Percentiles rank a stretch among this genome's conserved stretches.
Evolutionary conservation across 371 early-diverging fungal genomes (phyloP).

Genomic region (Rhizomucor pusillus): DNA sequence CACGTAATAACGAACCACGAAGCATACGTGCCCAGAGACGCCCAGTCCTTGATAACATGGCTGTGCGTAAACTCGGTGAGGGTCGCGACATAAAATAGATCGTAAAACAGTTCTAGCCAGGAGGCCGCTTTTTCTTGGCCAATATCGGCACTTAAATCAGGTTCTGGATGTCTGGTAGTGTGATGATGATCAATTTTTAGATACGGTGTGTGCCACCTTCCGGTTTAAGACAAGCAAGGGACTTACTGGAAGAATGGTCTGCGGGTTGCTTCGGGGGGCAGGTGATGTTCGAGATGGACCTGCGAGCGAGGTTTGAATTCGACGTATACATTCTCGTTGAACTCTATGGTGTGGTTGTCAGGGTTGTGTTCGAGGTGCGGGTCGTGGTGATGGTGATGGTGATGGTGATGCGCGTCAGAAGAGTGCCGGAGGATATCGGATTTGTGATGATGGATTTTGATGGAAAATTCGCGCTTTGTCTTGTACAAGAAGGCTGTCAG

Average conservation of each 20-base stretch:
- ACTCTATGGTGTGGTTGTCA: constrained; percentile 33
- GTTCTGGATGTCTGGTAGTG: constrained; percentile 41
- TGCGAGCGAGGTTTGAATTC: constrained; percentile 41
- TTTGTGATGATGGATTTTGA: constrained; percentile 46
- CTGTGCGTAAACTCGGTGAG: constrained; percentile 58
- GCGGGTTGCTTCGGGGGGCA: constrained; percentile 26
- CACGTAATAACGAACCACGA: constrained; percentile 60
- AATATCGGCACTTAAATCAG: constrained; percentile 51
- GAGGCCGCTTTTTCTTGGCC: constrained; percentile 50
- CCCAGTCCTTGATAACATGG: constrained; percentile 57
- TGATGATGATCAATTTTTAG: too few relatives aligned
- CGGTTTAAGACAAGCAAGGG: too few relatives aligned
- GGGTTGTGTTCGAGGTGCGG: constrained; percentile 20
- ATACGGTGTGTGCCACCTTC: not conserved
- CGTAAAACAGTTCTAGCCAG: constrained; percentile 59
- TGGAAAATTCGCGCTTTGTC: constrained; percentile 51
- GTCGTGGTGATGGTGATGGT: constrained; percentile 11
- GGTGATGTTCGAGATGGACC: constrained; percentile 3
- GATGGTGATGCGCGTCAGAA: constrained; percentile 3
- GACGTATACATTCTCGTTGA: constrained; percentile 41
- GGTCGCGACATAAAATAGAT: constrained; percentile 58
- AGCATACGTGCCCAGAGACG: constrained; percentile 48
- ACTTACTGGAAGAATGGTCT: constrained; percentile 46
- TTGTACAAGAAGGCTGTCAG: constrained; percentile 54
- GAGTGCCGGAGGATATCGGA: constrained; percentile 1